Evolutionary conservation across 1,284 basidiomycete species (phyloP).

Genomic region (Coniferiporia sulphurascens): DNA sequence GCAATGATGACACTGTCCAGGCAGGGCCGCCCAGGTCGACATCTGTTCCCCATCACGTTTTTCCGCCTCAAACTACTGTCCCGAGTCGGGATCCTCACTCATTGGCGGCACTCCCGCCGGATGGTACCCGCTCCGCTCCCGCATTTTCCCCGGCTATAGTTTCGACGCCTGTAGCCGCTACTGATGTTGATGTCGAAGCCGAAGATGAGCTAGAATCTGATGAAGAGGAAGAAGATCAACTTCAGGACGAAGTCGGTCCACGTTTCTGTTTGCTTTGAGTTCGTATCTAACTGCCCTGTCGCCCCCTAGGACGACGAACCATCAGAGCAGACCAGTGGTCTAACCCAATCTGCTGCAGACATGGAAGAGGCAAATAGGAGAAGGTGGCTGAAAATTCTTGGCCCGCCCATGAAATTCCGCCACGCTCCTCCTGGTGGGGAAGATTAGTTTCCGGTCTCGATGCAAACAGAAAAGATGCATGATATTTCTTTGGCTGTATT

Average conservation of each 20-base stretch:
- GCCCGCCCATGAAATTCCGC: no score
- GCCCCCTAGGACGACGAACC: no score
- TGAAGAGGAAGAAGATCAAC: not conserved
- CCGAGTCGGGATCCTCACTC: not conserved
- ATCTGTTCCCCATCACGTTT: not conserved
- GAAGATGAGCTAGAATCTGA: constrained; percentile 6
- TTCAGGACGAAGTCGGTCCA: not conserved
- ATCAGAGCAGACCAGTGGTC: no score
- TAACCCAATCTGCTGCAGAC: not conserved
- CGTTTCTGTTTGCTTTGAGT: no score
- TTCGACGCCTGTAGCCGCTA: not conserved
- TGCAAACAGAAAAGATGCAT: no score
- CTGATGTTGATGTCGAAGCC: not conserved
- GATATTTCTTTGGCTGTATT: no score
- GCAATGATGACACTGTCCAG: not conserved
- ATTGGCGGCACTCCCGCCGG: not conserved
- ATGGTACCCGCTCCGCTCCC: not conserved
- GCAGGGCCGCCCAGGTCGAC: not conserved
- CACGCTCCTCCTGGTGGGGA: no score
- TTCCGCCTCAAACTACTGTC: not conserved
- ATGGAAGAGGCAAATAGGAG: not conserved
- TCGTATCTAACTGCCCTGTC: no score
- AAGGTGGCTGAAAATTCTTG: constrained; percentile 11
- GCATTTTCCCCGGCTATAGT: not conserved
- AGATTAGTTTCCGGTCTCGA: no score